These are phyloP conservation scores for Plasmodium malariae DNA, from an alignment of 169 alveolate genomes.

Conservation along the genomic window DNA sequence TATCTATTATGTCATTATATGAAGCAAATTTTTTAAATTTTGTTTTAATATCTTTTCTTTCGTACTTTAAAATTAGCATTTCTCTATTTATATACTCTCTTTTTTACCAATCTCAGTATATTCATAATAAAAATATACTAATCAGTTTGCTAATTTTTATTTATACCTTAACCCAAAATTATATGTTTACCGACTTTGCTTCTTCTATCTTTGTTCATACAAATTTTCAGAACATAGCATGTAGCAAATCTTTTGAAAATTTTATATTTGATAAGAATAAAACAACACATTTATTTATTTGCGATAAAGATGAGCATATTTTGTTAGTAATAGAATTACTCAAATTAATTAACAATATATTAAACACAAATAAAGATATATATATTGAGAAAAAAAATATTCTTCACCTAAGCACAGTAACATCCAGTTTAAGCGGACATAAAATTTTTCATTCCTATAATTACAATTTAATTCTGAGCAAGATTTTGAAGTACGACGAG, in stretches of 20 bases:
- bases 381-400: constrained; percentile 67
- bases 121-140: constrained; percentile 45
- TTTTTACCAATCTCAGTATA: constrained; percentile 44
- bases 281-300: constrained; percentile 14
- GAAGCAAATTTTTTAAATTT: constrained; percentile 36
- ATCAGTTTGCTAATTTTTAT: constrained; percentile 33
- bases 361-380: constrained; percentile 66
- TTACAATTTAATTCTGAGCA: constrained; percentile 24
- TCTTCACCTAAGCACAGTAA: constrained; percentile 24
- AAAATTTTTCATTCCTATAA: constrained; percentile 58
- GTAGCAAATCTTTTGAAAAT: neutral
- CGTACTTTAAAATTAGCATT: constrained; percentile 44
- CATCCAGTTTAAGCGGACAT: constrained; percentile 42
- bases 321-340: constrained; percentile 29
- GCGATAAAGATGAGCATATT: constrained; percentile 21
- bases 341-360: constrained; percentile 46
- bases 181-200: constrained; percentile 22
- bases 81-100: constrained; percentile 15
- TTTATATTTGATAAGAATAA: constrained; percentile 37
- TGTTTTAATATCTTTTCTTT: constrained; percentile 44
- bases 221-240: constrained; percentile 10
- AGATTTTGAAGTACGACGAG: constrained; percentile 33
- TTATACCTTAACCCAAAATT: constrained; percentile 38
- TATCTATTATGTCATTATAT: constrained; percentile 32
- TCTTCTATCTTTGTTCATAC: constrained; percentile 10